Evolutionary conservation across 2,329 filamentous ascomycete genomes (phyloP), one percentile per base, ranked within the genome.

Genomic region (Xylariaceae sp.): DNA sequence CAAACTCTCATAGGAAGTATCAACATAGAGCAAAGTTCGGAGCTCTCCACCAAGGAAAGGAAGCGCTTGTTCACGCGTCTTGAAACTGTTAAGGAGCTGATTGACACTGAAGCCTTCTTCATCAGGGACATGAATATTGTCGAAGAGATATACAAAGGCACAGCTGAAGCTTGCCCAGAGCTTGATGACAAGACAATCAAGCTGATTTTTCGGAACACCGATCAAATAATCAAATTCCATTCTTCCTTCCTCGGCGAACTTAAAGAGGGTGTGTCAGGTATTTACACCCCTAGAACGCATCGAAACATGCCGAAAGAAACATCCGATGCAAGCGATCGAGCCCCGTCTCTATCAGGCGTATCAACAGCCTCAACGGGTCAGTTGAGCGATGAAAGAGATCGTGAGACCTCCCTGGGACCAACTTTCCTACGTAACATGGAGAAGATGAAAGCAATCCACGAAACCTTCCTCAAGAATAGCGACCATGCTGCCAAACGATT

Each of bases 101-200:
- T 96, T 37, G 90, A 96, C 59, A 98, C 93, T 0, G 93, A 98
- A 64, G 83, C 89, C 38, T 83, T 85, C 5, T 97, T 95, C 66
- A 83, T 94, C 45, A 82, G 89, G 53, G 93, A 98, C 64, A 92
- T 98, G 88, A 95, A 91, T 64, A 92, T 98, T 42, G 86, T 95
- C 2, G 89, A 95, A 60, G 91, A 97, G 61, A 97, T 98, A 44
- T 98, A 97, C 74, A 95, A 94, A 67, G 90, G 88, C 35, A 97
- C 93, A 1, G 88, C 89, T 1, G 83, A 86, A 55, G 86, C 86
- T 10, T 90, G 87, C 45, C 82, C 88, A 7, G 82, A 89, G 52
- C 78, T 96, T 22, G 88, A 86, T 35, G 72, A 80, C 34, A 87
- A 92, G 53, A 95, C 95, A 52, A 84, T 94, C 58, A 95, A 91